Conservation (phyloP, 257 asterid species). For the Buddleja alternifolia region DNA sequence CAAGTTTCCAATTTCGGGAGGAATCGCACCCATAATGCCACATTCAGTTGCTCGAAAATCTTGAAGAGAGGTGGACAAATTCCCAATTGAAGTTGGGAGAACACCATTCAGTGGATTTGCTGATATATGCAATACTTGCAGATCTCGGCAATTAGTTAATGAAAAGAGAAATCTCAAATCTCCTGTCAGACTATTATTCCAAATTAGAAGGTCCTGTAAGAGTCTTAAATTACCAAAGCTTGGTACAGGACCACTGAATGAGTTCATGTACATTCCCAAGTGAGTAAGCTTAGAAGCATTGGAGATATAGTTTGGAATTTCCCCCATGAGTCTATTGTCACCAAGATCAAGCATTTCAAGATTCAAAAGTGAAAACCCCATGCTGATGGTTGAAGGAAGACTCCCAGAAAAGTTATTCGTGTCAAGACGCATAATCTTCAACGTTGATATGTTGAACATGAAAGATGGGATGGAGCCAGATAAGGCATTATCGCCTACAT, state of each 20-base stretch:
- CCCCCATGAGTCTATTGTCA: constrained; percentile 27
- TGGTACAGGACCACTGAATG: constrained; percentile 27
- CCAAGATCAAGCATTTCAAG: constrained; percentile 19
- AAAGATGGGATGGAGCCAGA: constrained; percentile 14
- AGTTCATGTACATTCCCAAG: constrained; percentile 4
- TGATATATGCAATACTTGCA: constrained; percentile 14
- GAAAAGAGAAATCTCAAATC: constrained; percentile 18
- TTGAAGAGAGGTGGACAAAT: constrained; percentile 11
- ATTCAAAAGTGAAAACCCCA: constrained; percentile 29
- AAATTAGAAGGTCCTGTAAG: constrained; percentile 9
- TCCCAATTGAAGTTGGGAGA: constrained; percentile 26
- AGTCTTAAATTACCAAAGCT: constrained; percentile 28
- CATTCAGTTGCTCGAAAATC: not conserved
- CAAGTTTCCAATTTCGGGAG: constrained; percentile 24
- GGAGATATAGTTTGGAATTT: constrained; percentile 13
- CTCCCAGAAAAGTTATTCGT: constrained; percentile 27
- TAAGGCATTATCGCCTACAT: constrained; percentile 3
- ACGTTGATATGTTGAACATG: constrained; percentile 33
- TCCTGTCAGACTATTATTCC: constrained; percentile 20
- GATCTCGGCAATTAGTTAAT: constrained; percentile 25
- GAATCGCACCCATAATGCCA: constrained; percentile 7
- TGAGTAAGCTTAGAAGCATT: constrained; percentile 33
- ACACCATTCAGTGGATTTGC: constrained; percentile 3
- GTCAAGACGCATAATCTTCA: constrained; percentile 7
- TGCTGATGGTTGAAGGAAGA: constrained; percentile 25